Conservation (phyloP, 257 asterid genomes). For the Plantago elongata region DNA sequence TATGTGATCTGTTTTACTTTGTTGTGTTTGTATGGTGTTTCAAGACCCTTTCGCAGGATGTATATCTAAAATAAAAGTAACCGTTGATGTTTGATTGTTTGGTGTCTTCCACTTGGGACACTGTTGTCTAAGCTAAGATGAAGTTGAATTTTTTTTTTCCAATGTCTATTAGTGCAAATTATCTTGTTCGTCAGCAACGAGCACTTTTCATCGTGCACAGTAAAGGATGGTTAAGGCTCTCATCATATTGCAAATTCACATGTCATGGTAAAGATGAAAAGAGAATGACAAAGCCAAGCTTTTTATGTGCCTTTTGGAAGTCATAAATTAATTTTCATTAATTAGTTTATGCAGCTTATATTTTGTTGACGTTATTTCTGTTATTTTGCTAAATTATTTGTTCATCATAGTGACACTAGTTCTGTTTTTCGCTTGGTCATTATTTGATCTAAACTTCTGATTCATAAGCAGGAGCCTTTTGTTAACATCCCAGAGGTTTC, state of each 20-base stretch:
- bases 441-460: constrained; percentile 7
- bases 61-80: neutral
- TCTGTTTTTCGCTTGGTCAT: neutral
- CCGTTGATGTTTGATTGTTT: too few species aligned
- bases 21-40: too few species aligned
- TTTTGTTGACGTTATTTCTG: neutral
- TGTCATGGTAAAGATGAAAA: neutral
- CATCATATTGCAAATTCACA: neutral
- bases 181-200: too few species aligned
- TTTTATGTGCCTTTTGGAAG: neutral
- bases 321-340: too few species aligned
- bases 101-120: too few species aligned
- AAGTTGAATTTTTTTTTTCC: neutral
- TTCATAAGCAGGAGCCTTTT: constrained; percentile 59
- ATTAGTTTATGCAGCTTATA: neutral
- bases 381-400: neutral
- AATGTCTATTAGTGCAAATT: too few species aligned
- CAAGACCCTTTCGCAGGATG: neutral
- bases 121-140: too few species aligned
- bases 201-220: too few species aligned
- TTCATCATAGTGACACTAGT: neutral
- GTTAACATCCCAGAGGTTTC: constrained; percentile 59
- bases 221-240: too few species aligned
- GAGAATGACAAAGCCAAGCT: neutral
- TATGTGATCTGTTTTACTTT: too few species aligned